These are phyloP conservation scores for Otatea glauca DNA, from an alignment of 176 grass and related monocot genomes.

Conservation along the genomic window DNA sequence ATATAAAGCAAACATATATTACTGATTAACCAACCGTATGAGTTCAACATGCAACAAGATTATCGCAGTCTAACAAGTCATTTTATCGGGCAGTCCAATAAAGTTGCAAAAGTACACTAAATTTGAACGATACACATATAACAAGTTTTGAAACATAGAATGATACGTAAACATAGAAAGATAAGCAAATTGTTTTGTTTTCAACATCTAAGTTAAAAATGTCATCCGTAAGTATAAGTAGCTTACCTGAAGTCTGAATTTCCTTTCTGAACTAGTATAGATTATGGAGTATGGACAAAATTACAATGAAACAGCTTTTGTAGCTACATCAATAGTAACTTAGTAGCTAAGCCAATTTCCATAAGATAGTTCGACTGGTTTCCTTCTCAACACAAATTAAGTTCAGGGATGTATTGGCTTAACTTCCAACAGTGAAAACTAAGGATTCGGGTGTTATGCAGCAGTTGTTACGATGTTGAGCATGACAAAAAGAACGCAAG, in stretches of 20 bases:
- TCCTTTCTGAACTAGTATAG: background rate
- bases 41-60: too few relatives aligned
- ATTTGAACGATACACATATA: too few relatives aligned
- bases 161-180: too few relatives aligned
- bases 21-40: too few relatives aligned
- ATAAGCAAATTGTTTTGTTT: background rate
- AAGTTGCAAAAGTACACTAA: too few relatives aligned
- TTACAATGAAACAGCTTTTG: background rate
- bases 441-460: background rate
- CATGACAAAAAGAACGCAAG: background rate
- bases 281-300: background rate
- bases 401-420: background rate
- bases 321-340: background rate
- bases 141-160: too few relatives aligned
- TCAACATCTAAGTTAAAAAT: background rate
- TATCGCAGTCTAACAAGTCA: too few relatives aligned
- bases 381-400: background rate
- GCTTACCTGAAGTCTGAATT: background rate
- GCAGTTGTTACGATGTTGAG: background rate
- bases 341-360: background rate
- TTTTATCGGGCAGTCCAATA: too few relatives aligned
- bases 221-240: background rate
- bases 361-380: background rate
- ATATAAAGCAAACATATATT: too few relatives aligned
- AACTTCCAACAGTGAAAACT: constrained; percentile 1